Conservation (phyloP, 148 eudicot genomes). For the Pouteria glomerata region DNA sequence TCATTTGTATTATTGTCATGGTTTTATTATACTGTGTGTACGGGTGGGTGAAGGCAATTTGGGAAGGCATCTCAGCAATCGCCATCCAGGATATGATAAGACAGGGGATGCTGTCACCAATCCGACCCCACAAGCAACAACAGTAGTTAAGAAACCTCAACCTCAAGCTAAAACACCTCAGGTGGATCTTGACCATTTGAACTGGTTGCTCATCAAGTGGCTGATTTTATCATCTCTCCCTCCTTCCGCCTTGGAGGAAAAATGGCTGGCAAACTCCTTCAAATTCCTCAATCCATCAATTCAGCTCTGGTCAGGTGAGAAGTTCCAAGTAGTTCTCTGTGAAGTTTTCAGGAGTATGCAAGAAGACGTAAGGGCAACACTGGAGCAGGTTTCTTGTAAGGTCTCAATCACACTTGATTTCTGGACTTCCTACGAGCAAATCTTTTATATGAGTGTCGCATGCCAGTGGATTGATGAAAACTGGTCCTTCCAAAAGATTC, state of each 20-base stretch:
- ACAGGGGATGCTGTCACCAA: slow-evolving; percentile 37
- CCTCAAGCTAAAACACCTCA: slow-evolving; percentile 49
- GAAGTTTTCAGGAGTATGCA: slow-evolving; percentile 72
- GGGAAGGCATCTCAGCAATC: slow-evolving; percentile 86
- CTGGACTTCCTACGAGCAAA: slow-evolving; percentile 75
- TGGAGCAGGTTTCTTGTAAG: slow-evolving; percentile 72
- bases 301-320: slow-evolving; percentile 66
- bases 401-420: slow-evolving; percentile 73
- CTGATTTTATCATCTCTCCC: slow-evolving; percentile 64
- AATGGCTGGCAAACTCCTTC: slow-evolving; percentile 62
- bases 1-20: background rate
- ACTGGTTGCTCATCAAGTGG: slow-evolving; percentile 87
- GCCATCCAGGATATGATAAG: slow-evolving; percentile 85
- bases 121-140: slow-evolving; percentile 32
- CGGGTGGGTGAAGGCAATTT: slow-evolving; percentile 55
- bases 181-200: slow-evolving; percentile 66
- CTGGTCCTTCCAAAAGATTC: slow-evolving; percentile 74
- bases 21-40: background rate
- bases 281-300: slow-evolving; percentile 62
- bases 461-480: slow-evolving; percentile 84
- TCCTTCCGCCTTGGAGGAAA: slow-evolving; percentile 55
- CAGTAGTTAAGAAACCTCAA: slow-evolving; percentile 47
- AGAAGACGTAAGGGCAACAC: slow-evolving; percentile 41
- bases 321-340: slow-evolving; percentile 46
- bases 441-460: slow-evolving; percentile 64